Evolutionary conservation across 1,284 basidiomycete genomes (phyloP).

Genomic region (Exsudoporus floridanus): DNA sequence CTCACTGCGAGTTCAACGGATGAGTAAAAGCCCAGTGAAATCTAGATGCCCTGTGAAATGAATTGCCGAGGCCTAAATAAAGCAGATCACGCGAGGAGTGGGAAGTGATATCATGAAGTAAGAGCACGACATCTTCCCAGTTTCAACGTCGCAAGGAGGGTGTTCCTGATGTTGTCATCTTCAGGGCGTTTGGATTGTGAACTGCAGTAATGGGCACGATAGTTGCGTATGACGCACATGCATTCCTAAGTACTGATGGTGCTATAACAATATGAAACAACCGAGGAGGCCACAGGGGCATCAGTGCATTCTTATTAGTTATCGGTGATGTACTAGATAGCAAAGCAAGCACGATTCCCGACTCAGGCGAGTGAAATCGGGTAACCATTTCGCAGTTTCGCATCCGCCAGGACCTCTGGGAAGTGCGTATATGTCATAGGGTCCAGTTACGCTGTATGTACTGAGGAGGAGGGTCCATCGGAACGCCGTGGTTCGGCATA

Average conservation of each 20-base stretch:
- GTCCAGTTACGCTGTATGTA: conserved; percentile 9
- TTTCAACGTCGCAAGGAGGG: background rate
- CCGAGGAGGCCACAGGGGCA: conserved; percentile 2
- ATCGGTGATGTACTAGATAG: conserved; percentile 4
- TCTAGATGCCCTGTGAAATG: background rate
- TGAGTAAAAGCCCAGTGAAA: background rate
- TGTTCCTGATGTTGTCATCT: background rate
- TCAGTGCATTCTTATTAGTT: conserved; percentile 4
- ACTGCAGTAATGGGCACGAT: conserved; percentile 3
- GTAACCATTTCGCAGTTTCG: background rate
- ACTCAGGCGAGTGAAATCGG: background rate
- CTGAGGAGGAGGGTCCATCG: conserved; percentile 7
- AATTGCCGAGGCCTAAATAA: background rate
- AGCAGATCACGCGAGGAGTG: background rate
- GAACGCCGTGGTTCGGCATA: conserved; percentile 1
- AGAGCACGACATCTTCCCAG: background rate
- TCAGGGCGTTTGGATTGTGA: background rate
- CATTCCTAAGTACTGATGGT: background rate
- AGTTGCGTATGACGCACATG: background rate
- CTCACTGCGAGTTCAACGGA: background rate
- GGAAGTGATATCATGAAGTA: background rate
- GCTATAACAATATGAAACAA: conserved; percentile 12
- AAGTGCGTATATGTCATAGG: conserved; percentile 17
- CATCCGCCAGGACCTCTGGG: background rate
- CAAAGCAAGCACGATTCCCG: conserved; percentile 6